A percentile compares a stretch with the other conserved stretches of the same genome.
These are phyloP conservation scores for Gossypium sturtianum DNA, from an alignment of 345 rosid genomes.

Conservation along the genomic window DNA sequence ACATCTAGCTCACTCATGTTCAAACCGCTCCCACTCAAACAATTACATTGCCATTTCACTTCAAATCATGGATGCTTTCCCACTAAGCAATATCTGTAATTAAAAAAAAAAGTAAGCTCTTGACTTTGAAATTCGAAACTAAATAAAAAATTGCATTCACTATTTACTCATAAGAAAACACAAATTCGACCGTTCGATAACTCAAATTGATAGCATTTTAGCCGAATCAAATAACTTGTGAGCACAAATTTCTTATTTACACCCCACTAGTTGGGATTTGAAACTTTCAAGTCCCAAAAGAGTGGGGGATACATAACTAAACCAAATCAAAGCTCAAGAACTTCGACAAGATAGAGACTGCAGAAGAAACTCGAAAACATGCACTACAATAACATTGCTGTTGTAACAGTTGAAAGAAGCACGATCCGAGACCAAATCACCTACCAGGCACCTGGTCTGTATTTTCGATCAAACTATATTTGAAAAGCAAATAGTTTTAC, in stretches of 20 bases:
- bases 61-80: no score
- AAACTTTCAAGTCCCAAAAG: background rate
- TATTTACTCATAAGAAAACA: no score
- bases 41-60: no score
- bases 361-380: background rate
- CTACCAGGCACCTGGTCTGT: background rate
- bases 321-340: background rate
- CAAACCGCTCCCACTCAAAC: no score
- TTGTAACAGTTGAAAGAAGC: slow-evolving; percentile 7
- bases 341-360: background rate
- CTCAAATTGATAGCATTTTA: background rate
- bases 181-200: background rate
- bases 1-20: no score
- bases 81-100: no score
- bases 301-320: background rate
- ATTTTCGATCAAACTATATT: slow-evolving; percentile 19
- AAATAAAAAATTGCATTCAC: no score
- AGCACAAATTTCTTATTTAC: background rate
- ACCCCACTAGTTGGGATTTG: background rate
- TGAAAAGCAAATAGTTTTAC: slow-evolving; percentile 25
- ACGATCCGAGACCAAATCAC: background rate
- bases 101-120: no score
- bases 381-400: background rate
- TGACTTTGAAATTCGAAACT: no score
- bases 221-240: background rate